Evolutionary conservation across 306 rosid species (phyloP).

Genomic region (Cicer arietinum): DNA sequence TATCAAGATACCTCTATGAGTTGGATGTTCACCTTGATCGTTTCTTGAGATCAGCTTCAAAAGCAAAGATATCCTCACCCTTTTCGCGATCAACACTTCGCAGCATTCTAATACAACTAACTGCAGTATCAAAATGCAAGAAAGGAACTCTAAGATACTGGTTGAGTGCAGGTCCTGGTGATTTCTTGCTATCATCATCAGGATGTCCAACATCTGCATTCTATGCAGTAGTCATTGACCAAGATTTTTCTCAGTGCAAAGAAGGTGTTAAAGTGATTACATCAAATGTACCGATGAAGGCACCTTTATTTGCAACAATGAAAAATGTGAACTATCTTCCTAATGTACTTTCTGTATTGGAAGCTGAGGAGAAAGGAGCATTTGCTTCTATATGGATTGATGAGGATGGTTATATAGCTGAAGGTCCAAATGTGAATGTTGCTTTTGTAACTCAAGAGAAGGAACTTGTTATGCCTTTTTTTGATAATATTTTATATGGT

Average conservation of each 20-base stretch:
- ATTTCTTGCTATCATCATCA: conserved; percentile 77
- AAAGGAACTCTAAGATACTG: conserved; percentile 84
- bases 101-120: conserved; percentile 80
- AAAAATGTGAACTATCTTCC: conserved; percentile 96
- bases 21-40: conserved; percentile 83
- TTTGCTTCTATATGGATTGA: conserved; percentile 86
- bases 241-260: conserved; percentile 66
- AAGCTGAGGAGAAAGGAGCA: conserved; percentile 90
- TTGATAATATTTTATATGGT: conserved; percentile 72
- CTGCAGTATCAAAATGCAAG: conserved; percentile 73
- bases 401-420: conserved; percentile 82
- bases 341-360: conserved; percentile 74
- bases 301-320: conserved; percentile 69
- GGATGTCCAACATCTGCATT: conserved; percentile 69
- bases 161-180: conserved; percentile 92
- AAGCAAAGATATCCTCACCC: conserved; percentile 72
- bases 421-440: conserved; percentile 96
- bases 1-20: conserved; percentile 74
- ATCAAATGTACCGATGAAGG: conserved; percentile 75
- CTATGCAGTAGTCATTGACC: conserved; percentile 83
- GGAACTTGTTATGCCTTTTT: conserved; percentile 78
- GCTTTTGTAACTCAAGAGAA: conserved; percentile 81
- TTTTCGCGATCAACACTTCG: conserved; percentile 65
- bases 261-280: conserved; percentile 87
- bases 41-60: conserved; percentile 78